Evolutionary conservation across 2,329 filamentous ascomycete genomes (phyloP), one percentile per base, ranked within the genome.

Genomic region (Penicillium sp.): DNA sequence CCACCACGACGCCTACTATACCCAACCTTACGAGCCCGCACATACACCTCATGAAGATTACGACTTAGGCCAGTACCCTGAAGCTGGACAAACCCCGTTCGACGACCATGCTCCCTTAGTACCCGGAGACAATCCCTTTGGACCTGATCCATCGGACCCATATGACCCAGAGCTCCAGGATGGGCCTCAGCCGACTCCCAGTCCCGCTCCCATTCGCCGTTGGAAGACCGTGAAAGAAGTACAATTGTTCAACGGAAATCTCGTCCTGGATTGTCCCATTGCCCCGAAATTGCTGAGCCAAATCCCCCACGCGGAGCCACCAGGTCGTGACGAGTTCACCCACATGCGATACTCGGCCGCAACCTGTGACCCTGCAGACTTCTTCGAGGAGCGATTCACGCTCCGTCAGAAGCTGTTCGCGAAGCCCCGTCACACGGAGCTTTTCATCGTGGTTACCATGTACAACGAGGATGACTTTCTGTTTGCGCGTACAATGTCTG

Each of bases 201-300:
- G 79, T 62, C 83, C 80, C 53, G 83, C 79, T 60, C 83, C 80
- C 3, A 86, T 97, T 63, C 88, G 90, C 73, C 84, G 94, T 72
- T 97, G 91, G 90, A 99, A 97, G 81, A 99, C 94, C 0, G 93
- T 99, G 47, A 99, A 97, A 77, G 91, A 97, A 78, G 93, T 99
- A n/a, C 87, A 95, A 67, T 77, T 99, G 51, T 99, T 96, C 81
- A 89, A 95, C 63, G 94, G 94, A 61, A 99, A 99, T 75, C 83
- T 99, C 67, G 92, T 99, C 35, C 86, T 99, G 3, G 94, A 99
- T 74, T 99, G 94, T 71, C 94, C 94, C 0, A 90, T 99, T 55
- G 93, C 94, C 0, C 93, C 94, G 0, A 85, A 88, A 67, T 80
- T 99, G 42, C 79, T 99, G 43, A 92, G 89, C 69, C 90, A 96